A percentile compares a stretch with the other conserved stretches of the same genome.
These are phyloP conservation scores for Xylaria sp. DNA, from an alignment of 2,329 filamentous ascomycete species.

Conservation along the genomic window DNA sequence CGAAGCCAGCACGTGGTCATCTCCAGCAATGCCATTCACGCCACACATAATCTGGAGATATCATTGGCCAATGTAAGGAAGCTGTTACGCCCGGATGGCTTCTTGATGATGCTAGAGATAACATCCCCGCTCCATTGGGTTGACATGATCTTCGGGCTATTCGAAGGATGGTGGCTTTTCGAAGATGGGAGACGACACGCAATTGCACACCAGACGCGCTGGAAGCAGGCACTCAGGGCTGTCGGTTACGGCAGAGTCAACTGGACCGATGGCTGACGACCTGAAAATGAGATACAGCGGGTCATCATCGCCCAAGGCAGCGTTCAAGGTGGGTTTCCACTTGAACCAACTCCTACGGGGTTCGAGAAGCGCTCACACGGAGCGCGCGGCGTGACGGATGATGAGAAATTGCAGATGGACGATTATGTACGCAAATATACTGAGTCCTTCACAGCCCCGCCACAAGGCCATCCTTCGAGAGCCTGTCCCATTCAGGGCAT, in stretches of 20 bases:
- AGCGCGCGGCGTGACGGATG: no score
- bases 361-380: no score
- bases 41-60: slow-evolving; percentile 44
- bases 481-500: no score
- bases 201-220: neutral
- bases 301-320: neutral
- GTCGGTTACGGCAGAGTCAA: neutral
- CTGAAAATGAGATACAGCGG: neutral
- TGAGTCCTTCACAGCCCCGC: no score
- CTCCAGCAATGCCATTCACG: slow-evolving; percentile 54
- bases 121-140: slow-evolving; percentile 46
- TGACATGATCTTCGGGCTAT: slow-evolving; percentile 49
- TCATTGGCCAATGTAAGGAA: slow-evolving; percentile 45
- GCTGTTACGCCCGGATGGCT: slow-evolving; percentile 48
- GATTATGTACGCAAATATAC: no score
- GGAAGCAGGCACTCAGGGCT: neutral
- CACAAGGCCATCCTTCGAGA: no score
- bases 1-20: slow-evolving; percentile 52
- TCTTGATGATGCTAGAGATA: slow-evolving; percentile 49
- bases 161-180: neutral
- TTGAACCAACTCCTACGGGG: no score
- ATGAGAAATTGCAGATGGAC: no score
- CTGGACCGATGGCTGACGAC: neutral
- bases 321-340: no score
- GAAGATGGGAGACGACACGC: neutral